phyloP scores from a whole-genome alignment of 257 asterid genomes.

The Cordia subcordata region DNA sequence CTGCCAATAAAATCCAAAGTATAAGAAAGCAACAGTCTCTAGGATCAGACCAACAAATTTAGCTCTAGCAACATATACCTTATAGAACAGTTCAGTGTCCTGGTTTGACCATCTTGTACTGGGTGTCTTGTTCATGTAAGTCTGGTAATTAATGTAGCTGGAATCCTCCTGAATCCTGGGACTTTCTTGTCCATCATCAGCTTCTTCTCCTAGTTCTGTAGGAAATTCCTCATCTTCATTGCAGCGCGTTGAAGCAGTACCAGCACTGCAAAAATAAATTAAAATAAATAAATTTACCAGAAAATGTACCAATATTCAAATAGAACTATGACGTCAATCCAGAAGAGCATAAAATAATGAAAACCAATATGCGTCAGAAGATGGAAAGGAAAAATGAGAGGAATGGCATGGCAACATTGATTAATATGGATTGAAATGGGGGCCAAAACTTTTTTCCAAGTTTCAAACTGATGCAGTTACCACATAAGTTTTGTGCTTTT shows the following conservation, averaged over 20 bases:
- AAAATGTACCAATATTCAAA: background rate
- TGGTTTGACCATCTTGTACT: slow-evolving; percentile 68
- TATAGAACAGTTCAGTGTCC: slow-evolving; percentile 82
- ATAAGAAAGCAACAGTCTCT: no score
- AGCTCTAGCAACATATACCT: slow-evolving; percentile 41
- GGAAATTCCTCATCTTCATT: slow-evolving; percentile 33
- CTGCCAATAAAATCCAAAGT: no score
- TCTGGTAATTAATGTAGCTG: slow-evolving; percentile 63
- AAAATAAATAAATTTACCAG: slow-evolving; percentile 12
- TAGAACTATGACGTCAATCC: background rate
- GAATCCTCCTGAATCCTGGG: slow-evolving; percentile 38
- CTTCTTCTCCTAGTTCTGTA: slow-evolving; percentile 32
- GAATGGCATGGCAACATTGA: background rate
- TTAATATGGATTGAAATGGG: background rate
- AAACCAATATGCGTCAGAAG: background rate
- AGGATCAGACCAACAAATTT: no score
- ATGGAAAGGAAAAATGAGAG: background rate
- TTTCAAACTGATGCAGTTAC: no score
- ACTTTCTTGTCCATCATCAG: slow-evolving; percentile 33
- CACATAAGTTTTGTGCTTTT: no score
- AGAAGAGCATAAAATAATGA: background rate
- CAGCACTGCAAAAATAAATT: slow-evolving; percentile 40
- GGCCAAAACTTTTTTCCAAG: no score
- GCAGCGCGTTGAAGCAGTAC: slow-evolving; percentile 31
- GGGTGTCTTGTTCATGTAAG: slow-evolving; percentile 71